These are phyloP conservation scores for Intubia oerlemansii DNA, from an alignment of 2,329 filamentous ascomycete species.

Conservation along the genomic window DNA sequence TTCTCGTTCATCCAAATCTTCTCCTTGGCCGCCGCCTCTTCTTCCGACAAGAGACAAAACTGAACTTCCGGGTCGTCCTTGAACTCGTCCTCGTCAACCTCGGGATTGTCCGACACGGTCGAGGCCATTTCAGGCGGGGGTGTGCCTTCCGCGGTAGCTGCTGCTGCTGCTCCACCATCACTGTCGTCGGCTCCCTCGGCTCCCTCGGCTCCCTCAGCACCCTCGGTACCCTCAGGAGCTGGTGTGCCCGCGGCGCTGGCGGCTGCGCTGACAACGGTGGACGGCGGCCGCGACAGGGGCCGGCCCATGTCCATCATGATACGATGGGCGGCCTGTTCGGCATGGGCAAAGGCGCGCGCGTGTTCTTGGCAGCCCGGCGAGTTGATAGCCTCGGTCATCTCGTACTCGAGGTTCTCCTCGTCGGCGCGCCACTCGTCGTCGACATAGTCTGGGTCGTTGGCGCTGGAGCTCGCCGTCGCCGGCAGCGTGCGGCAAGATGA, in stretches of 20 bases:
- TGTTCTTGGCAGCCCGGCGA: constrained; percentile 35
- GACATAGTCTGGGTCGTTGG: constrained; percentile 27
- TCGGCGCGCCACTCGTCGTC: constrained; percentile 40
- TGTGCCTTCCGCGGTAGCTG: neutral
- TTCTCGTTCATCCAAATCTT: constrained; percentile 89
- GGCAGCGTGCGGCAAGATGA: constrained; percentile 9
- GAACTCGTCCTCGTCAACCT: constrained; percentile 65
- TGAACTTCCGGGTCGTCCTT: constrained; percentile 73
- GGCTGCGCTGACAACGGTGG: neutral
- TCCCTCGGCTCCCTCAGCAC: neutral
- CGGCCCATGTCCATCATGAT: constrained; percentile 7
- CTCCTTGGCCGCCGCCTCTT: constrained; percentile 67
- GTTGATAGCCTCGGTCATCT: constrained; percentile 48
- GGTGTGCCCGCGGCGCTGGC: neutral
- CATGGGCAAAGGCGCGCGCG: constrained; percentile 34
- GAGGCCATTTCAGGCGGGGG: neutral
- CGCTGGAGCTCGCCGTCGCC: neutral
- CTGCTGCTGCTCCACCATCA: neutral
- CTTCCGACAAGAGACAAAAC: constrained; percentile 52
- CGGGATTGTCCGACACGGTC: constrained; percentile 32
- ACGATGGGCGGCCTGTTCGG: constrained; percentile 26
- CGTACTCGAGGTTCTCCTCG: constrained; percentile 43
- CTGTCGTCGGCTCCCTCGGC: too few species aligned
- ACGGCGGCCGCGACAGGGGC: neutral
- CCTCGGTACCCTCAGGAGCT: too few species aligned